Percentiles rank a stretch among this genome's conserved stretches.
Conservation (phyloP, 768 basidiomycete species). For the Amanita pseudoporphyria region DNA sequence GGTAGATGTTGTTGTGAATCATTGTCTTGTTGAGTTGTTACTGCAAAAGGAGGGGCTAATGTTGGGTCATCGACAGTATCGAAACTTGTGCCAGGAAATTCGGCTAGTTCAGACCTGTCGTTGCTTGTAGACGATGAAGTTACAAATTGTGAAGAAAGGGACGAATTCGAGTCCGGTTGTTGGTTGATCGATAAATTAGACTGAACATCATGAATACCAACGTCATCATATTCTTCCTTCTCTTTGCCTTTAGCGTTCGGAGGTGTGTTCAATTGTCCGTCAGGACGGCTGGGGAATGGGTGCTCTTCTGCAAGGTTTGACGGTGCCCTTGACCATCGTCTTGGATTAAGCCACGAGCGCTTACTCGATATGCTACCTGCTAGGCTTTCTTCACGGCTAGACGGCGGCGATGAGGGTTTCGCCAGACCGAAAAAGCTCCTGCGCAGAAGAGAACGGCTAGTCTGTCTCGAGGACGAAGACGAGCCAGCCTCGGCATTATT, state of each 20-base stretch:
- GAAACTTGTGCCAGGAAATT: neutral
- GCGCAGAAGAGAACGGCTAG: constrained; percentile 18
- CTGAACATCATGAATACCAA: constrained; percentile 2
- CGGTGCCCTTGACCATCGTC: constrained; percentile 23
- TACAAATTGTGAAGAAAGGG: neutral
- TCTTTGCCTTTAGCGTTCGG: constrained; percentile 23
- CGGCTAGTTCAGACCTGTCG: neutral
- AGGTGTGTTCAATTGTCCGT: neutral
- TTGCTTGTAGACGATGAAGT: neutral
- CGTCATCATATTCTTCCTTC: constrained; percentile 9
- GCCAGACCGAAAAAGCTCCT: constrained; percentile 24
- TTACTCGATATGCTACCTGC: constrained; percentile 9
- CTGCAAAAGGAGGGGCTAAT: neutral
- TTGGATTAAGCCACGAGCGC: constrained; percentile 19
- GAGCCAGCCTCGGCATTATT: constrained; percentile 1
- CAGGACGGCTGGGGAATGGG: neutral
- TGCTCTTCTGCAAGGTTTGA: constrained; percentile 10
- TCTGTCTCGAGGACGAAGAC: constrained; percentile 10
- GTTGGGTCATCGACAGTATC: neutral
- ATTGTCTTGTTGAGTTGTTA: neutral
- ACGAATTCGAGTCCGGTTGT: constrained; percentile 5
- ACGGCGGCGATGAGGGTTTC: constrained; percentile 14
- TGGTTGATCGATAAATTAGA: constrained; percentile 3
- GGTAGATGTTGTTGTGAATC: neutral
- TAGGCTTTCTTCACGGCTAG: constrained; percentile 5